Conservation (phyloP, 305 asterid genomes). For the Stenogyne calaminthoides region DNA sequence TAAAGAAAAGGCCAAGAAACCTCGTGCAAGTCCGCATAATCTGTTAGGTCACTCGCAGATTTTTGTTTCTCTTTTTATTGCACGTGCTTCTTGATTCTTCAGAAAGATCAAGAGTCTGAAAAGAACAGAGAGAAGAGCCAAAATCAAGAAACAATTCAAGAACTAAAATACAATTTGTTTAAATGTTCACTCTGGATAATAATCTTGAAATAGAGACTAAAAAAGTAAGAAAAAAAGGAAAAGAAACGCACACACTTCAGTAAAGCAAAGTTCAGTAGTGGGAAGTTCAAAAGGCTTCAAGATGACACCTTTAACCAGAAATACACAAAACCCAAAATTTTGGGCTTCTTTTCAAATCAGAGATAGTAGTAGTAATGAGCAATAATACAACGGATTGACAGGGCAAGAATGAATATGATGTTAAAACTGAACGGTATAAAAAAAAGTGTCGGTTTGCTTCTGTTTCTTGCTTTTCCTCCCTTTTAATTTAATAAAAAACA, state of each 20-base stretch:
- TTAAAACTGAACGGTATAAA: conserved; percentile 27
- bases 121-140: background rate
- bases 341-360: conserved; percentile 7
- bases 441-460: conserved; percentile 26
- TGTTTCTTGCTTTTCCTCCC: conserved; percentile 31
- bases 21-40: conserved; percentile 47
- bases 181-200: background rate
- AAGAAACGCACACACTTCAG: background rate
- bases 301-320: conserved; percentile 45
- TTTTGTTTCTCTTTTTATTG: conserved; percentile 15
- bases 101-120: conserved; percentile 27
- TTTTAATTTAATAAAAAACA: conserved; percentile 22
- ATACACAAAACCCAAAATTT: conserved; percentile 26
- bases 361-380: conserved; percentile 3
- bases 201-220: conserved; percentile 9
- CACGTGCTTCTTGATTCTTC: conserved; percentile 22
- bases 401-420: conserved; percentile 29
- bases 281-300: conserved; percentile 51
- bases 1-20: conserved; percentile 43
- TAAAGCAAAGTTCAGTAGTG: conserved; percentile 41
- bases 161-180: conserved; percentile 7
- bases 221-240: background rate
- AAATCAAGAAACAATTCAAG: conserved; percentile 15
- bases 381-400: conserved; percentile 20
- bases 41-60: conserved; percentile 32